Conservation (phyloP, 202 grass and related monocot species). For the Cymbopogon flexuosus region DNA sequence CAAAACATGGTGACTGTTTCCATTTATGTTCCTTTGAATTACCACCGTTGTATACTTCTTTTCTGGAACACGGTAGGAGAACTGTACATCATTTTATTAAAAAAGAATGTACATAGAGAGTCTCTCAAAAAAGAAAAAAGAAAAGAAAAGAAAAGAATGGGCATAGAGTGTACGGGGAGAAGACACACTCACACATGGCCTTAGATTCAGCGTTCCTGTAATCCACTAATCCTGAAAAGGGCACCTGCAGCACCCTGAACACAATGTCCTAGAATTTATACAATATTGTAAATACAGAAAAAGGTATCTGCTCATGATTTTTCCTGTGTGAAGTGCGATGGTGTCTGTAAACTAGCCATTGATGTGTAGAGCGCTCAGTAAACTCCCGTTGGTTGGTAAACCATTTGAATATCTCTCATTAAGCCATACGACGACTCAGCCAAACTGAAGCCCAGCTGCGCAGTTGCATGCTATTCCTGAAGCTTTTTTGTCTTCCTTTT, state of each 20-base stretch:
- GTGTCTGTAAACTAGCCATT: not conserved
- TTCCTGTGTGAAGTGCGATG: not conserved
- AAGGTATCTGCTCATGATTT: not conserved
- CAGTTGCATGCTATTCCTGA: conserved; percentile 23
- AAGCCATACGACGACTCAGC: conserved; percentile 16
- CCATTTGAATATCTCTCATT: not conserved
- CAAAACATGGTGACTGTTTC: not conserved
- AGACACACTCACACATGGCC: not conserved
- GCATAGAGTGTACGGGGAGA: not conserved
- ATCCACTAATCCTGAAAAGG: not conserved
- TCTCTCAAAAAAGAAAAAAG: too few species aligned
- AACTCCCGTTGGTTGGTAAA: not conserved
- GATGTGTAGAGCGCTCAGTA: conserved; percentile 4
- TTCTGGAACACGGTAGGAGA: not conserved
- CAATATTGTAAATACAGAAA: not conserved
- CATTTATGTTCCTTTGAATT: not conserved
- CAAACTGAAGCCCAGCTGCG: conserved; percentile 6
- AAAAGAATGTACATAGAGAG: not conserved
- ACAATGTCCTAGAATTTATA: not conserved
- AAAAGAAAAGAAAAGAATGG: too few species aligned
- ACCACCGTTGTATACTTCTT: not conserved
- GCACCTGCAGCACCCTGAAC: not conserved
- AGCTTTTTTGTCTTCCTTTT: conserved; percentile 38
- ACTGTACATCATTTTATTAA: not conserved
- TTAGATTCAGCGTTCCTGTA: not conserved